These are phyloP conservation scores for Ambrosiella cleistominuta DNA, from an alignment of 2,329 filamentous ascomycete species.

Conservation along the genomic window DNA sequence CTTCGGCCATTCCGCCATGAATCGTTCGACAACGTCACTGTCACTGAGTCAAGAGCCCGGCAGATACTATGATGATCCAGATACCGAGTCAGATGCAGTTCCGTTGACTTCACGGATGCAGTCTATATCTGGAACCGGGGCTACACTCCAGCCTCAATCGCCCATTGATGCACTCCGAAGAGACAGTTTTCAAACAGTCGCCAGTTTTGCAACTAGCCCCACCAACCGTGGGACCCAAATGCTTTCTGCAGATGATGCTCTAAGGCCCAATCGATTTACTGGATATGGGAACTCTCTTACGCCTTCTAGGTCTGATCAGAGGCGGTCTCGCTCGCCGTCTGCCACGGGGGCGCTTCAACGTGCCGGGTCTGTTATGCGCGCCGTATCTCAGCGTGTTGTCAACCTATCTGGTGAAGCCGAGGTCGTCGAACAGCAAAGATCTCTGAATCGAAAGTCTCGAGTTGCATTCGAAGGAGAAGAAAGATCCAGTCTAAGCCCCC, in stretches of 20 bases:
- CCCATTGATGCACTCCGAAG: conserved; percentile 26
- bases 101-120: conserved; percentile 39
- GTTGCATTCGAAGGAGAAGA: conserved; percentile 36
- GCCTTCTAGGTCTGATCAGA: conserved; percentile 28
- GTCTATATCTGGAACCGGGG: conserved; percentile 28
- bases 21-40: conserved; percentile 18
- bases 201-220: conserved; percentile 37
- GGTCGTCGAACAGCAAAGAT: conserved; percentile 53
- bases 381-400: conserved; percentile 93
- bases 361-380: conserved; percentile 59
- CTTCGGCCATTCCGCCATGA: conserved; percentile 36
- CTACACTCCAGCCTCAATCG: conserved; percentile 25
- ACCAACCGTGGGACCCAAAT: conserved; percentile 7
- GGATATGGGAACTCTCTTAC: conserved; percentile 38
- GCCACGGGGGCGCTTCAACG: conserved; percentile 46
- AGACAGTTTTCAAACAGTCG: conserved; percentile 41
- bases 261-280: conserved; percentile 11
- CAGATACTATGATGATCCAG: conserved; percentile 9
- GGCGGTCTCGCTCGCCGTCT: conserved; percentile 44
- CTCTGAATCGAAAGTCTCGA: conserved; percentile 41
- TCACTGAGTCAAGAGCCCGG: conserved; percentile 14
- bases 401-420: conserved; percentile 92
- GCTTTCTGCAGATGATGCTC: conserved; percentile 11
- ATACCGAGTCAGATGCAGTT: conserved; percentile 18
- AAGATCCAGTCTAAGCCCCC: conserved; percentile 26